Evolutionary conservation across 2,329 filamentous ascomycete species (phyloP).

Genomic region (Coniochaeta sp.): DNA sequence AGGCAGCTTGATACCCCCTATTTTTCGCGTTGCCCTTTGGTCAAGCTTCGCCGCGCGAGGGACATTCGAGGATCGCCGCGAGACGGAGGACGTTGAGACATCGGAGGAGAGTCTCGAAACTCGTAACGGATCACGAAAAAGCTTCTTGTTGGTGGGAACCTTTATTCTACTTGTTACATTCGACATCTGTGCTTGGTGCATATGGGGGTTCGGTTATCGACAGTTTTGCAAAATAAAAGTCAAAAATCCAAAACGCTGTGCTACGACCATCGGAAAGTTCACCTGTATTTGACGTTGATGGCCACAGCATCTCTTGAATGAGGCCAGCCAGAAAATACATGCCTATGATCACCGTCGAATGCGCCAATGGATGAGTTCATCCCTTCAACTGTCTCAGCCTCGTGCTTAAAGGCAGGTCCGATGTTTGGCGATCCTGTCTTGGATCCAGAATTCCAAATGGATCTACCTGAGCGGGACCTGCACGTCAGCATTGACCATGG

Average conservation of each 20-base stretch:
- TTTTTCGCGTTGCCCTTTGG: not conserved
- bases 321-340: not conserved
- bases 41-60: not conserved
- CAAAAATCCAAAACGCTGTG: not conserved
- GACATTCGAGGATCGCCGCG: not conserved
- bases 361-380: not conserved
- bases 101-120: not conserved
- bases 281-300: not conserved
- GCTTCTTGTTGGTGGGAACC: not conserved
- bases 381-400: not conserved
- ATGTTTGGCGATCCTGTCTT: not conserved
- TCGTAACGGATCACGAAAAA: not conserved
- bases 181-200: not conserved
- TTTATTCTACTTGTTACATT: not conserved
- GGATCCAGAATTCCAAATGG: not conserved
- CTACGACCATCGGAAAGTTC: not conserved
- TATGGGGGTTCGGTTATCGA: no score
- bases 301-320: not conserved
- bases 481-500: not conserved
- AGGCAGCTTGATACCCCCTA: not conserved
- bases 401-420: not conserved
- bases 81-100: not conserved
- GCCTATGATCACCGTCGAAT: not conserved
- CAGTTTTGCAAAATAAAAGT: not conserved
- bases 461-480: not conserved